Evolutionary conservation across 2,329 filamentous ascomycete species (phyloP).

Genomic region (Ilyonectria destructans): DNA sequence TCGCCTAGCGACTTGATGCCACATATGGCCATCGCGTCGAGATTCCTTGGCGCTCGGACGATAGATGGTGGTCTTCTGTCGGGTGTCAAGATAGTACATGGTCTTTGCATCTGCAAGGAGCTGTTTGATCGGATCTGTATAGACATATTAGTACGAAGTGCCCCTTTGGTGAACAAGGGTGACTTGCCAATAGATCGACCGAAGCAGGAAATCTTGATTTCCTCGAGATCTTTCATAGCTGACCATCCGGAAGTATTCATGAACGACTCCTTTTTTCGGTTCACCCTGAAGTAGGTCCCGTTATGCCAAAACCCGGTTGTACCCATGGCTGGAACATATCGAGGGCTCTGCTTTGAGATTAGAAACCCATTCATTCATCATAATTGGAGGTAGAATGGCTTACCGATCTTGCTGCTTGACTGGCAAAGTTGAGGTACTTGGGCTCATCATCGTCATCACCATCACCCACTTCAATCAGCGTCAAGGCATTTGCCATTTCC

Average conservation of each 20-base stretch:
- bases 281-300: conserved; percentile 66
- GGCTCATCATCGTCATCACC: conserved; percentile 55
- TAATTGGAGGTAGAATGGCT: conserved; percentile 35
- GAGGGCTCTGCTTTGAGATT: conserved; percentile 57
- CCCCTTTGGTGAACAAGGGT: no score
- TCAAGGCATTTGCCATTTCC: conserved; percentile 58
- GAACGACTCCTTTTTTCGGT: conserved; percentile 63
- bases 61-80: conserved; percentile 73
- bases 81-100: conserved; percentile 67
- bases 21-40: conserved; percentile 64
- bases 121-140: conserved; percentile 67
- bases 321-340: conserved; percentile 70
- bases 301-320: conserved; percentile 70
- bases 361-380: neutral
- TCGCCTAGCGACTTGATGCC: conserved; percentile 73
- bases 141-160: no score
- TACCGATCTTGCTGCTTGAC: conserved; percentile 68
- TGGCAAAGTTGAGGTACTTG: conserved; percentile 72
- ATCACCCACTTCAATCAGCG: conserved; percentile 46
- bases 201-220: conserved; percentile 69
- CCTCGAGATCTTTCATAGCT: conserved; percentile 67
- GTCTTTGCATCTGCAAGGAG: conserved; percentile 70
- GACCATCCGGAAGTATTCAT: conserved; percentile 53
- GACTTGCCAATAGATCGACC: conserved; percentile 60
- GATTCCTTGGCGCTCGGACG: conserved; percentile 65